phyloP scores from a whole-genome alignment of 208 protist species.

The Wallacemonas sp. region DNA sequence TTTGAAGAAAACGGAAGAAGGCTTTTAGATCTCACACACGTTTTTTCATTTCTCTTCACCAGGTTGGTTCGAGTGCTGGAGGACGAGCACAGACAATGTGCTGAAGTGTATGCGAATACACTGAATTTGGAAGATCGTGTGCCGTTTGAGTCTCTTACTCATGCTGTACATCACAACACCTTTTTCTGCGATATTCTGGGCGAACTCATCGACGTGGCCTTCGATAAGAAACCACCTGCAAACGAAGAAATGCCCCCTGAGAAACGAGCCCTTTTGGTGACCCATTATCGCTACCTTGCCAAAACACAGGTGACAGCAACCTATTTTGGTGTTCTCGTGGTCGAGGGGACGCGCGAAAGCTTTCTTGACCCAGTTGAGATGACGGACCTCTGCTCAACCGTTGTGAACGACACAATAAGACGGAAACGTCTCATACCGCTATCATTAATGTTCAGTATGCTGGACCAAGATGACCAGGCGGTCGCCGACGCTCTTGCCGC shows the following conservation, averaged over 20 bases:
- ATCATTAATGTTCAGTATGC: conserved; percentile 80
- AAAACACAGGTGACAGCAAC: conserved; percentile 59
- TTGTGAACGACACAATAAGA: conserved; percentile 65
- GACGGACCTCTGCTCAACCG: conserved; percentile 68
- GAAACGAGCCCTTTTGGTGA: conserved; percentile 22
- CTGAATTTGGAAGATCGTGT: conserved; percentile 78
- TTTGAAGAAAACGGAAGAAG: not conserved
- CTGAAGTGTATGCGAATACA: conserved; percentile 66
- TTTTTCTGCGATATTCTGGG: conserved; percentile 79
- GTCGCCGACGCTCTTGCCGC: conserved; percentile 61
- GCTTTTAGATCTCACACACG: conserved; percentile 9
- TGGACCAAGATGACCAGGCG: conserved; percentile 82
- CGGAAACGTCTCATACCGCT: conserved; percentile 73
- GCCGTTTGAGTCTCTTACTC: conserved; percentile 72
- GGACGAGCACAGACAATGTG: conserved; percentile 68
- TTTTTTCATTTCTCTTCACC: conserved; percentile 32
- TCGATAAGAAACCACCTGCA: conserved; percentile 33
- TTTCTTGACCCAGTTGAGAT: conserved; percentile 79
- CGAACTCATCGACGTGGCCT: conserved; percentile 51
- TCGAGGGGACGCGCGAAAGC: conserved; percentile 79
- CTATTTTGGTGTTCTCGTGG: conserved; percentile 62
- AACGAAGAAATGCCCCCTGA: conserved; percentile 25
- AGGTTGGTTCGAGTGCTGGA: conserved; percentile 56
- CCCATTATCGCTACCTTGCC: conserved; percentile 49
- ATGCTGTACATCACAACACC: conserved; percentile 76